phyloP scores from a whole-genome alignment of 371 early-diverging fungal genomes.

The Apophysomyces sp. region DNA sequence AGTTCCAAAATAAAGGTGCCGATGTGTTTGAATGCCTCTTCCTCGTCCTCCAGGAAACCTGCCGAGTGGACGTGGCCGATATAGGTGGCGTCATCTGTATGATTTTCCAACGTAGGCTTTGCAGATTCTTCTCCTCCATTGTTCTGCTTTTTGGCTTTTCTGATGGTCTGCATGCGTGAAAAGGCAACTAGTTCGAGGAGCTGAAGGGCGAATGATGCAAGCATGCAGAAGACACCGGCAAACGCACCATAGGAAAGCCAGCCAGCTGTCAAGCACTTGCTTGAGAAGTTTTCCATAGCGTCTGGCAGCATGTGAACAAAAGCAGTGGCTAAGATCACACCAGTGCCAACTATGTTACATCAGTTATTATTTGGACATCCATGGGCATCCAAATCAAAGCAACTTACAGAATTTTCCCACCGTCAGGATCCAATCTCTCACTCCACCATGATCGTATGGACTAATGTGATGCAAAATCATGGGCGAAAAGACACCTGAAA shows the following conservation, averaged over 20 bases:
- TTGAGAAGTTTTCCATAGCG: constrained; percentile 36
- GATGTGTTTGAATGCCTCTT: constrained; percentile 29
- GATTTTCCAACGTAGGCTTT: neutral
- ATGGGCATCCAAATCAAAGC: neutral
- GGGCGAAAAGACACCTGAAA: constrained; percentile 32
- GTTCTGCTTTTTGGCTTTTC: neutral
- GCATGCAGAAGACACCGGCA: constrained; percentile 47
- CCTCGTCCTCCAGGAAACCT: constrained; percentile 35
- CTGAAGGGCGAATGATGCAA: constrained; percentile 44
- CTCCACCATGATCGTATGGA: constrained; percentile 20
- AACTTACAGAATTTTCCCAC: constrained; percentile 48
- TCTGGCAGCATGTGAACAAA: constrained; percentile 51
- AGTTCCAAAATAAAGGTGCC: constrained; percentile 72
- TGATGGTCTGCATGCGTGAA: constrained; percentile 16
- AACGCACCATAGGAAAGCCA: constrained; percentile 42
- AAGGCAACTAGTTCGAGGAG: constrained; percentile 37
- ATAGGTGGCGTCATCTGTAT: neutral
- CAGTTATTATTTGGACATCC: neutral
- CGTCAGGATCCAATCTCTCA: constrained; percentile 35
- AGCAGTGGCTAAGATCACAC: constrained; percentile 47
- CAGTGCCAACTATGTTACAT: constrained; percentile 36
- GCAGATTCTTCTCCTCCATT: constrained; percentile 8
- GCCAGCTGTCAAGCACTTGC: constrained; percentile 34
- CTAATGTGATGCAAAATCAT: constrained; percentile 33
- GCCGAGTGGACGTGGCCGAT: constrained; percentile 44